Evolutionary conservation across 352 stramenopile species (phyloP).

Genomic region (Globisporangium heterothallicum): DNA sequence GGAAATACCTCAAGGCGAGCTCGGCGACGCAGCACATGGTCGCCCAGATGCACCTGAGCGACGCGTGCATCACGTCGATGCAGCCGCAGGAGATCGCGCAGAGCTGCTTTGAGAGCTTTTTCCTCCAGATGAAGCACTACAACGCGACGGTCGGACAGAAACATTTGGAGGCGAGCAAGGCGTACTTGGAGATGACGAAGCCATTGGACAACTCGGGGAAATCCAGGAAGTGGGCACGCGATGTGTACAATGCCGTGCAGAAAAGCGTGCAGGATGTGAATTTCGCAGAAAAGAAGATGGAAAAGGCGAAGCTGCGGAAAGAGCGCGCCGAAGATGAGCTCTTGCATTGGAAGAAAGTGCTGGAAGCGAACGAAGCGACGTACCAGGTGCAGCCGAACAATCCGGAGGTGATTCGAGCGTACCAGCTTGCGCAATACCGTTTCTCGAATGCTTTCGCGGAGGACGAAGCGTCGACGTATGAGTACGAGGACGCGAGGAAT

Average conservation of each 20-base stretch:
- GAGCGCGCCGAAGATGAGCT: conserved; percentile 63
- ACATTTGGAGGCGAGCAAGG: conserved; percentile 68
- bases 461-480: conserved; percentile 42
- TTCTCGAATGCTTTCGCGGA: conserved; percentile 64
- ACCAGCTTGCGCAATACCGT: conserved; percentile 52
- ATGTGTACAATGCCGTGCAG: conserved; percentile 79
- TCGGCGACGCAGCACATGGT: conserved; percentile 75
- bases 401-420: conserved; percentile 63
- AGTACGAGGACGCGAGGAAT: conserved; percentile 56
- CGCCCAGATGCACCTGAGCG: conserved; percentile 72
- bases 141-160: conserved; percentile 77
- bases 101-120: conserved; percentile 76
- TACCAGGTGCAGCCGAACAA: conserved; percentile 78
- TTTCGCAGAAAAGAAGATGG: conserved; percentile 72
- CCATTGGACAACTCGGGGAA: conserved; percentile 74
- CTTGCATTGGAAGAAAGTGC: conserved; percentile 65
- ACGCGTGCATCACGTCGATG: conserved; percentile 67
- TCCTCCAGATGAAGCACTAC: conserved; percentile 71
- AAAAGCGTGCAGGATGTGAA: conserved; percentile 70
- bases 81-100: conserved; percentile 78
- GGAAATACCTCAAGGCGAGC: conserved; percentile 79
- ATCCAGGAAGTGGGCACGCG: conserved; percentile 64
- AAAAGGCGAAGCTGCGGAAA: conserved; percentile 57
- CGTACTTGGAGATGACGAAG: conserved; percentile 68
- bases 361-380: conserved; percentile 76